A percentile compares a stretch with the other conserved stretches of the same genome.
These are phyloP conservation scores for Argentina anserina DNA, from an alignment of 306 rosid genomes.

Conservation along the genomic window DNA sequence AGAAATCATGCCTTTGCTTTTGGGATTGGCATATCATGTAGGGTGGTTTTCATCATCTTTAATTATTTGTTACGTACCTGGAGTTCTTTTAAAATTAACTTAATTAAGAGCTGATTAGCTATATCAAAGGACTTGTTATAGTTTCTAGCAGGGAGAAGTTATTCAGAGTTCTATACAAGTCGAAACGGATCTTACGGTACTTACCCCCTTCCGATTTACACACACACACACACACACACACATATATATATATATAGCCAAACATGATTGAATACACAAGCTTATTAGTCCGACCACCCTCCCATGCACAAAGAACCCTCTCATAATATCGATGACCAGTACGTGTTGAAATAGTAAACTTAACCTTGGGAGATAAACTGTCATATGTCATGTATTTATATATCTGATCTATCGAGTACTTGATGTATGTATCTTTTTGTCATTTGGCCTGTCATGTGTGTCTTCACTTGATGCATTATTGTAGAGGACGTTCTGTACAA, in stretches of 20 bases:
- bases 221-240: too few species aligned
- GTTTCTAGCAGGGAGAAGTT: too few species aligned
- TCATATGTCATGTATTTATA: too few species aligned
- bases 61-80: neutral
- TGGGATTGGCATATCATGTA: slow-evolving; percentile 4
- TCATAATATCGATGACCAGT: neutral
- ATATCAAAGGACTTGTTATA: neutral
- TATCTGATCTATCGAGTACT: neutral
- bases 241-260: too few species aligned
- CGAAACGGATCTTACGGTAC: too few species aligned
- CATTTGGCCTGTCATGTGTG: neutral
- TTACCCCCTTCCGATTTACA: too few species aligned
- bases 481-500: neutral
- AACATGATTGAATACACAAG: too few species aligned
- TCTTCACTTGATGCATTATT: neutral
- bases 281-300: neutral
- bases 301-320: neutral
- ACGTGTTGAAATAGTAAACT: neutral
- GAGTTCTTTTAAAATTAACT: neutral
- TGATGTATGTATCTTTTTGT: neutral
- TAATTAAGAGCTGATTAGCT: neutral
- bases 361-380: neutral
- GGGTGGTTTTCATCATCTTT: neutral
- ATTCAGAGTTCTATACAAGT: too few species aligned
- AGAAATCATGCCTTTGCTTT: slow-evolving; percentile 13